These are phyloP conservation scores for Solanum chmielewskii DNA, from an alignment of 257 asterid genomes.

Conservation along the genomic window DNA sequence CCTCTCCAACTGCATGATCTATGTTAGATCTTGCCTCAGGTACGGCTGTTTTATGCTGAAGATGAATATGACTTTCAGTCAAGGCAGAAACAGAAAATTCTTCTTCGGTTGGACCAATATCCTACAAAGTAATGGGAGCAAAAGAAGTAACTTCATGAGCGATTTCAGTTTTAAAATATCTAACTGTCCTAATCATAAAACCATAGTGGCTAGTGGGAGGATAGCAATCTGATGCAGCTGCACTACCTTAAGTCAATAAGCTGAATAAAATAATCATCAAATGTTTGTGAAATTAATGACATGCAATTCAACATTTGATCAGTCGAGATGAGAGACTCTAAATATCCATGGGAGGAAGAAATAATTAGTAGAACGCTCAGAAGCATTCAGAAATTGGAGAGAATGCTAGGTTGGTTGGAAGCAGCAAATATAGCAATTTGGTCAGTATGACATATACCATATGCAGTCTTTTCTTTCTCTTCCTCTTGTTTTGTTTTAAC, in stretches of 20 bases:
- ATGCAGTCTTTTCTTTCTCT: neutral
- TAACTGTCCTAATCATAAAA: neutral
- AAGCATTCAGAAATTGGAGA: neutral
- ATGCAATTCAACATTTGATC: neutral
- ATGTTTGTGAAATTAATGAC: neutral
- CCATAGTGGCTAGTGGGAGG: neutral
- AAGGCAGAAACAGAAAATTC: conserved; percentile 19
- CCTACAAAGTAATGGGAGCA: conserved; percentile 38
- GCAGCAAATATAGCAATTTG: neutral
- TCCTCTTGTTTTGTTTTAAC: neutral
- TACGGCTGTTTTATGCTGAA: conserved; percentile 26
- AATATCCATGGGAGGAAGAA: neutral
- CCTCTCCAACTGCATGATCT: conserved; percentile 24
- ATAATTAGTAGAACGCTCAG: neutral
- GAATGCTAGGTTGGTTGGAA: neutral
- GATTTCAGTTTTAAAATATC: neutral
- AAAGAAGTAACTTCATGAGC: neutral
- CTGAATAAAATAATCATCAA: neutral
- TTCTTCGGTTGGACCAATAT: conserved; percentile 20
- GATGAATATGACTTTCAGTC: conserved; percentile 28
- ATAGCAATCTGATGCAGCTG: neutral
- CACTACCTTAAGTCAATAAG: neutral
- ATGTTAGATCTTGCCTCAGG: conserved; percentile 28
- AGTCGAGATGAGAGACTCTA: neutral
- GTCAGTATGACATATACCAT: neutral